phyloP scores from a whole-genome alignment of 2,329 filamentous ascomycete species.

The Aspergillus sclerotialis region DNA sequence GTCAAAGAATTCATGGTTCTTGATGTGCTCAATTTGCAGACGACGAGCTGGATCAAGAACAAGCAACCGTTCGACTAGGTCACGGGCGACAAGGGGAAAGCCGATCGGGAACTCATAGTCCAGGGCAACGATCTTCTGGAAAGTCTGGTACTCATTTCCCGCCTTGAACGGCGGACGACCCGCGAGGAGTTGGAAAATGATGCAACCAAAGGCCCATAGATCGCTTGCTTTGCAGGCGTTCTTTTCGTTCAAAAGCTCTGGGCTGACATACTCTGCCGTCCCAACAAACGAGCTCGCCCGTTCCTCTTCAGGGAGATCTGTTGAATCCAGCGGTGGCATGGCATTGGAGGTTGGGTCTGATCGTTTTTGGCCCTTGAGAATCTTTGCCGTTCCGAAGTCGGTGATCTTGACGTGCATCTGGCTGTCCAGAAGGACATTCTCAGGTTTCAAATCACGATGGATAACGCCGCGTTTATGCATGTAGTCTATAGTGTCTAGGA shows the following conservation, averaged over 20 bases:
- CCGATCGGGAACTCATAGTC: slow-evolving; percentile 90
- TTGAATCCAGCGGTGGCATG: slow-evolving; percentile 41
- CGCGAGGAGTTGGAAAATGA: slow-evolving; percentile 91
- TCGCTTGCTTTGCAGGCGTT: slow-evolving; percentile 97
- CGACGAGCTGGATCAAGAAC: slow-evolving; percentile 81
- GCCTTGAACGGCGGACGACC: slow-evolving; percentile 97
- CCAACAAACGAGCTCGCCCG: slow-evolving; percentile 93
- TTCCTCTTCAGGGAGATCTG: slow-evolving; percentile 57
- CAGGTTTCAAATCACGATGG: slow-evolving; percentile 91
- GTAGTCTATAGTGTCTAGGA: slow-evolving; percentile 91
- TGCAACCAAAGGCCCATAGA: slow-evolving; percentile 97
- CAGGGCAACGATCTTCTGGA: slow-evolving; percentile 92
- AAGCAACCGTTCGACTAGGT: slow-evolving; percentile 82
- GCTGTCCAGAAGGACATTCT: slow-evolving; percentile 91
- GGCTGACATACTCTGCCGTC: slow-evolving; percentile 96
- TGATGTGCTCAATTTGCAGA: slow-evolving; percentile 90
- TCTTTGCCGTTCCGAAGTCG: slow-evolving; percentile 96
- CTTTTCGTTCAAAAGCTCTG: slow-evolving; percentile 92
- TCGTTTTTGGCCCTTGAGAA: slow-evolving; percentile 56
- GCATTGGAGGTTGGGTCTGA: slow-evolving; percentile 38
- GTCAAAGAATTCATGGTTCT: slow-evolving; percentile 92
- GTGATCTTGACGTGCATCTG: slow-evolving; percentile 99
- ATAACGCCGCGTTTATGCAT: slow-evolving; percentile 97
- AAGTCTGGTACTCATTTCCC: slow-evolving; percentile 90
- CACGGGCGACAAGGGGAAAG: slow-evolving; percentile 77